Evolutionary conservation across 331 rosid species (phyloP).

Genomic region (Rhamnella rubrinervis): DNA sequence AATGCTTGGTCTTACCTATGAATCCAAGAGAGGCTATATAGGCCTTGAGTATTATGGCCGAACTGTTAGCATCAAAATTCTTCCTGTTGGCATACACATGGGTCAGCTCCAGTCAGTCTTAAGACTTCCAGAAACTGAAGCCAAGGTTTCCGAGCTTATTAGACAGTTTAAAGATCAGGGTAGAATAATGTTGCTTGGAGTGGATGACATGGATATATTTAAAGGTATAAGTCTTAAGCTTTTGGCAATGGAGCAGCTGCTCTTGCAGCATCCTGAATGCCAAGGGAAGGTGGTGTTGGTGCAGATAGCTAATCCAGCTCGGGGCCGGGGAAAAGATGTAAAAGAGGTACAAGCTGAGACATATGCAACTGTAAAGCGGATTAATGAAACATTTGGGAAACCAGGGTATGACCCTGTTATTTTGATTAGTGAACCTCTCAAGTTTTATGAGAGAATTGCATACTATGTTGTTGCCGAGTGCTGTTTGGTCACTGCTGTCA

Average conservation of each 20-base stretch:
- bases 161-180: conserved; percentile 46
- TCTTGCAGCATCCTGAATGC: conserved; percentile 58
- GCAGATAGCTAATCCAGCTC: conserved; percentile 77
- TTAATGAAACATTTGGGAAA: conserved; percentile 55
- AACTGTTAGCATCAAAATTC: conserved; percentile 72
- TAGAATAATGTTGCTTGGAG: conserved; percentile 67
- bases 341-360: conserved; percentile 69
- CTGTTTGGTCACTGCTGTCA: conserved; percentile 74
- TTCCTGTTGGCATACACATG: conserved; percentile 78
- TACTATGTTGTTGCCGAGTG: conserved; percentile 76
- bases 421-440: conserved; percentile 62
- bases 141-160: conserved; percentile 59
- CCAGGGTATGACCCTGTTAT: conserved; percentile 73
- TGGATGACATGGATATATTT: conserved; percentile 76
- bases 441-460: conserved; percentile 70
- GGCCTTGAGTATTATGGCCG: conserved; percentile 78
- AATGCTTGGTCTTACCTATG: conserved; percentile 70
- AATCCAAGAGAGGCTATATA: conserved; percentile 72
- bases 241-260: conserved; percentile 79
- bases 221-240: conserved; percentile 80
- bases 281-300: conserved; percentile 66
- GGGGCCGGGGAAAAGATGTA: conserved; percentile 72
- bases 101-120: conserved; percentile 69
- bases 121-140: conserved; percentile 53
- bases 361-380: conserved; percentile 51